Base-by-base conservation (phyloP, 106 monocot species). In the Dendrobium catenatum region DNA sequence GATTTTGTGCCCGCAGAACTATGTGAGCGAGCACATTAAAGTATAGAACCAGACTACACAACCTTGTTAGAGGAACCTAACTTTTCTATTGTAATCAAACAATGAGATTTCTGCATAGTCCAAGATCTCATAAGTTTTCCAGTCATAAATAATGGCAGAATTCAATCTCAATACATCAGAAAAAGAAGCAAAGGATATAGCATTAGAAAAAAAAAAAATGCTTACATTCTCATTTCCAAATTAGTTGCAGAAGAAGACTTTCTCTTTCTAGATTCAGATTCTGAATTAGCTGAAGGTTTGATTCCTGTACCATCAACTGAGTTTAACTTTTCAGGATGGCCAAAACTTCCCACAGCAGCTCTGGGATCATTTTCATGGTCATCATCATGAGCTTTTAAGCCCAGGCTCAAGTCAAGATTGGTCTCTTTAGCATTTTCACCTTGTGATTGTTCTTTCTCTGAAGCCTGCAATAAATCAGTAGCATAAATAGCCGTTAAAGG, bases 181-280 rank as follows among this genome's bases (percentile, higher is more conserved):
- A 22, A 26, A 64, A 26, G 64, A 64, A 64, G n/a, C 37, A 29
- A 70, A 70, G 70, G 15, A 70, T 37, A 33, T 31, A 31, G 3
- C n/a, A 64, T 24, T n/a, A n/a, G n/a, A 2, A 6, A 64, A 64
- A 47, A 47, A 47, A 51, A 51, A 11, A 51, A 51, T 37, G 70
- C 74, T 74, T 74, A 74, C 74, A 74, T 43, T 20, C 74, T 74
- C 74, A 74, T 74, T 74, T 74, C 74, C n/a, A 74, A 43, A 70
- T 37, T 70, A 37, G 70, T 37, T 74, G 74, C 26, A 15, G 70
- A 70, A 26, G 68, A 59, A 74, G 74, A 19, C 1, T 74, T 74
- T n/a, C 61, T 61, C 61, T 61, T 61, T 8, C 61, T 61, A 22
- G 22, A 22, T 61, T 61, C 61, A 61, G 61, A 61, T 22, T 61